Base-by-base conservation (phyloP, 2,329 filamentous ascomycete species). In the Ascochyta viciae-villosae region DNA sequence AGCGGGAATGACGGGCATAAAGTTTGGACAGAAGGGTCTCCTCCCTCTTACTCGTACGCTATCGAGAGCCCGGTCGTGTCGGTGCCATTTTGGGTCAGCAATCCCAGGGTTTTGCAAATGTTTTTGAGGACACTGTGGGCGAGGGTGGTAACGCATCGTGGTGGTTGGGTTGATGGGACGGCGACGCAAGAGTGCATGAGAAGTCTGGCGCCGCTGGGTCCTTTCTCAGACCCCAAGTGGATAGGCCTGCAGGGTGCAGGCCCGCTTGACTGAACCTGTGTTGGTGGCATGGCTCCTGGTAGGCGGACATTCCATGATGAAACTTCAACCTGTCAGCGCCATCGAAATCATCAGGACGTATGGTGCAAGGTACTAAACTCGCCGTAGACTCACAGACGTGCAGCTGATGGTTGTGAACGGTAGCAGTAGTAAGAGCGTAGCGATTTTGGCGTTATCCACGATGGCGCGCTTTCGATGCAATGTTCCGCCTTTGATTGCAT, bases 1-100 rank as follows among this genome's bases (percentile, higher is more conserved):
- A 75, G 67, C 66, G 66, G 66, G 66, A 72, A 69, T 74, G 73
- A 74, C 73, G 66, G 65, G 72, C 73, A 75, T 75, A 73, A 71
- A 59, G 66, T 74, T 72, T 71, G 63, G 48, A 58, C 55, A 71
- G 68, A 56, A 72, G 66, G 67, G 70, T 70, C 65, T 65, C 50
- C 54, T 58, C 53, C 50, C 50, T 56, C 54, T 57, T 61, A 51
- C 58, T 67, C 54, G 54, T 62, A 54, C 59, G 54, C 43, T 63
- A 64, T 62, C 61, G 47, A 62, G 52, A 62, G 63, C 52, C 42
- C 54, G 45, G 46, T 50, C 51, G 46, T 46, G 39, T 42, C 12
- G 9, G 45, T 29, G 23, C 47, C 26, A 12, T 15, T 33, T 6
- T 12, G n/a, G 38, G 29, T 44, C 41, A 40, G 40, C 35, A 37